These are phyloP conservation scores for Xylariaceae sp. DNA, from an alignment of 2,329 filamentous ascomycete species.

Conservation along the genomic window DNA sequence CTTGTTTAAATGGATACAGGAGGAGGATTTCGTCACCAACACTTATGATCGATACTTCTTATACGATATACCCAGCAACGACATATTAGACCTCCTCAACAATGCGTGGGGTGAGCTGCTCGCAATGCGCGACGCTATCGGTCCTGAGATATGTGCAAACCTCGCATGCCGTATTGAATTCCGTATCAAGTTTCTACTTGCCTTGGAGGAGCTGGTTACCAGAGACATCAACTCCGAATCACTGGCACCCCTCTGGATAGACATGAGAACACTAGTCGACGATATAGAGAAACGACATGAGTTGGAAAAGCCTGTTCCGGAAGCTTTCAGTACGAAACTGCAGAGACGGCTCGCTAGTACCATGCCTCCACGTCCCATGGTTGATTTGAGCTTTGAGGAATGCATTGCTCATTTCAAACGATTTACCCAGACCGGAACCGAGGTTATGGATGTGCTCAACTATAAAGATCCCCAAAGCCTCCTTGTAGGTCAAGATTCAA, in stretches of 20 bases:
- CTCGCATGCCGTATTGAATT: conserved; percentile 67
- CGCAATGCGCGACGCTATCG: conserved; percentile 24
- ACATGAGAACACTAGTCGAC: conserved; percentile 50
- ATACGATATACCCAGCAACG: conserved; percentile 55
- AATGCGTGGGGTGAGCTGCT: conserved; percentile 38
- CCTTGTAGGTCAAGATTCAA: conserved; percentile 49
- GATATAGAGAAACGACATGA: conserved; percentile 57
- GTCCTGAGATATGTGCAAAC: conserved; percentile 42
- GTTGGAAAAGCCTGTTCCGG: conserved; percentile 64
- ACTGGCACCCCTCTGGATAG: conserved; percentile 50
- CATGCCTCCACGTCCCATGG: conserved; percentile 87
- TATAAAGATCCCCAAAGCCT: conserved; percentile 68
- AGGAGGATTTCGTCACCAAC: conserved; percentile 95
- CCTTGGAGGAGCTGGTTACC: conserved; percentile 48
- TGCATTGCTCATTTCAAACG: conserved; percentile 68
- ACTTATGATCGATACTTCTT: conserved; percentile 81
- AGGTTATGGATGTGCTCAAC: conserved; percentile 65
- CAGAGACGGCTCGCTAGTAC: conserved; percentile 91
- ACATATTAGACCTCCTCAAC: conserved; percentile 54
- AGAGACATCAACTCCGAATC: conserved; percentile 43
- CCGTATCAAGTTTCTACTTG: conserved; percentile 60
- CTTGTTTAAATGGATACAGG: conserved; percentile 46
- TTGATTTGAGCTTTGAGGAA: conserved; percentile 70
- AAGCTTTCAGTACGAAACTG: conserved; percentile 86
- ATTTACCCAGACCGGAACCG: conserved; percentile 69